Evolutionary conservation across 2,329 filamentous ascomycete species (phyloP).

Genomic region (Capronia americana): DNA sequence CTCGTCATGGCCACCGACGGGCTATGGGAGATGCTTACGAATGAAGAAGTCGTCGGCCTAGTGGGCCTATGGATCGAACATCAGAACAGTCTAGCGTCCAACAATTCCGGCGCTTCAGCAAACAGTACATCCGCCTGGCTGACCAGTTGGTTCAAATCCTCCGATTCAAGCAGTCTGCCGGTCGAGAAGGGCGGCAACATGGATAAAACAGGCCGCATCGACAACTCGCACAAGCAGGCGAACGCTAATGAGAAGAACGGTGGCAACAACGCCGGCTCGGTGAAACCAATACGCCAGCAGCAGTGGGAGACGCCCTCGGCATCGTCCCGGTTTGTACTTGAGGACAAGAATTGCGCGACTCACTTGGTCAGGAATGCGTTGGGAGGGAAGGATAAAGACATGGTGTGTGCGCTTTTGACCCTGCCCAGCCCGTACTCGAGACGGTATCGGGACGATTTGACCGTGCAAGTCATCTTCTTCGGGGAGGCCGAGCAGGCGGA

Average conservation of each 20-base stretch:
- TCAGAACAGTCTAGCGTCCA: slow-evolving; percentile 56
- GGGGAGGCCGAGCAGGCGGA: slow-evolving; percentile 73
- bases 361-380: slow-evolving; percentile 95
- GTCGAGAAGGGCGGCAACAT: slow-evolving; percentile 69
- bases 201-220: slow-evolving; percentile 63
- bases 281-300: slow-evolving; percentile 78
- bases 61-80: slow-evolving; percentile 96
- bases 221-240: slow-evolving; percentile 20
- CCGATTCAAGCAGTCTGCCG: slow-evolving; percentile 65
- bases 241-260: slow-evolving; percentile 14
- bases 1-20: slow-evolving; percentile 96
- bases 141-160: slow-evolving; percentile 61
- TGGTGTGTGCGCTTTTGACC: slow-evolving; percentile 89
- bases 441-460: slow-evolving; percentile 91
- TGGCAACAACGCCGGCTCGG: slow-evolving; percentile 3
- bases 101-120: slow-evolving; percentile 43
- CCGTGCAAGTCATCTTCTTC: slow-evolving; percentile 98
- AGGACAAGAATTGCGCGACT: slow-evolving; percentile 95
- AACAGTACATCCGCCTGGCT: slow-evolving; percentile 69
- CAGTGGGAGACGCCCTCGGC: slow-evolving; percentile 86
- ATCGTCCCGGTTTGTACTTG: slow-evolving; percentile 77
- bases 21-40: slow-evolving; percentile 98
- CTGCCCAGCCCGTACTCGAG: slow-evolving; percentile 89
- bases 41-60: slow-evolving; percentile 95
- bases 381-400: slow-evolving; percentile 90